Base-by-base conservation (phyloP, 1,139 yeast genomes). In the Pneumocystis canis region DNA sequence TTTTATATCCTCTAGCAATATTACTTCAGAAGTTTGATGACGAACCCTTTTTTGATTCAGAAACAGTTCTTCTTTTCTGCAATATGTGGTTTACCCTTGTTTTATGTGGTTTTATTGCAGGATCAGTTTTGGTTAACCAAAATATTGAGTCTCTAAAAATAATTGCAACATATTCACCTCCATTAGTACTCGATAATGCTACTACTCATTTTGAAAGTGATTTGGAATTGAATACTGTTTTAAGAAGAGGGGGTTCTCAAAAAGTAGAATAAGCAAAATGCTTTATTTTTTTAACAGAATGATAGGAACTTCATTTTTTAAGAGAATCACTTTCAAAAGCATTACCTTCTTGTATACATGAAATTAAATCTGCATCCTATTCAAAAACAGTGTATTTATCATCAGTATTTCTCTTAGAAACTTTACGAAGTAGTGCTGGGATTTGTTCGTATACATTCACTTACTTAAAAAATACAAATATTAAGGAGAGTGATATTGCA, bases 1-100 rank as follows among this genome's bases (percentile, higher is more conserved):
- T 82, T 66, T 78, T 92, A 65, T 80, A 78, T 59, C 96, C 97
- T 0, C 77, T 92, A 68, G 94, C 97, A 0, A 79, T 77, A 35
- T 75, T 89, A 56, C 77, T 89, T 63, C 96, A 97, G 1, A 75
- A 78, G 58, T 77, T 79, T 16, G 78, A 78, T 41, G 73, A 74
- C 28, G 75, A 75, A 1, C 78, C 83, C 1, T 70, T 75, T 30
- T 18, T 78, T 82, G 1, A 75, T 81, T 62, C 77, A 1, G 54
- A 47, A 47, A 47, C 54, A 47, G 25, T 47, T 25, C 54, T 80
- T 59, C 75, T 85, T 64, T 89, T 90, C 76, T 82, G 95, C 70
- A 87, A 92, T 72, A 83, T 89, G 61, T 94, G 99, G 99, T 89
- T 87, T 72, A 92, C 90, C 71, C 79, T 92, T 81, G 94, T 86